Conservation (phyloP, 2,329 filamentous ascomycete genomes). For the Fusarium papillatum region DNA sequence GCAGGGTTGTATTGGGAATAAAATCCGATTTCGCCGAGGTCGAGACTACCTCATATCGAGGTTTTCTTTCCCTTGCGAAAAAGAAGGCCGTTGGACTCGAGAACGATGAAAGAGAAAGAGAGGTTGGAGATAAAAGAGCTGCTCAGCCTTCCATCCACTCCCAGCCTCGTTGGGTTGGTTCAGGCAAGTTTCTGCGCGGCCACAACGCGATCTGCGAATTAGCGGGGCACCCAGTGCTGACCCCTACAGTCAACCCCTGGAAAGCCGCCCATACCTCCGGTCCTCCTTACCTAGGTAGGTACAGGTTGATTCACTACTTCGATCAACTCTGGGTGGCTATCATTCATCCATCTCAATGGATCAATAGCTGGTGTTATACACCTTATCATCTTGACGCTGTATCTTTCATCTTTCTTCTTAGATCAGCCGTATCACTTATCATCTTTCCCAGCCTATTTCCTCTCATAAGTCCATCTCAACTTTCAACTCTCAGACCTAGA, state of each 20-base stretch:
- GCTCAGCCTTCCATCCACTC: constrained; percentile 38
- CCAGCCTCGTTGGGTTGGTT: constrained; percentile 37
- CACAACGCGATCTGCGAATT: not conserved
- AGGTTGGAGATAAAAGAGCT: constrained; percentile 12
- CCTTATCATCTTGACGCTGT: not conserved
- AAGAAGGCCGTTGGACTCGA: not conserved
- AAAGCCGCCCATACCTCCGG: not conserved
- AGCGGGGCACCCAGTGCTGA: constrained; percentile 5
- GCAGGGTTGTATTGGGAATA: constrained; percentile 7
- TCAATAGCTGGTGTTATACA: not conserved
- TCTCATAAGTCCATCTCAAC: not conserved
- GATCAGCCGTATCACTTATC: not conserved
- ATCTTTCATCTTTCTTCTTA: not conserved
- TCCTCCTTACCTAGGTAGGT: not conserved
- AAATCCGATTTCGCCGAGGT: constrained; percentile 23
- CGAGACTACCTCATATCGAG: constrained; percentile 40
- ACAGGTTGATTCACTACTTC: not conserved
- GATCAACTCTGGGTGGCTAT: not conserved
- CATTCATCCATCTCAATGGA: not conserved
- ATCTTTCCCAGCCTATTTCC: no score
- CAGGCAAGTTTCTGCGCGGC: constrained; percentile 14
- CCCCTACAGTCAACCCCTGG: not conserved
- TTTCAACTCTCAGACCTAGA: not conserved
- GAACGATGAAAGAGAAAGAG: not conserved
- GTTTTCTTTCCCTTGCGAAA: not conserved